These are phyloP conservation scores for Onygenales sp. DNA, from an alignment of 2,329 filamentous ascomycete species.

Conservation along the genomic window DNA sequence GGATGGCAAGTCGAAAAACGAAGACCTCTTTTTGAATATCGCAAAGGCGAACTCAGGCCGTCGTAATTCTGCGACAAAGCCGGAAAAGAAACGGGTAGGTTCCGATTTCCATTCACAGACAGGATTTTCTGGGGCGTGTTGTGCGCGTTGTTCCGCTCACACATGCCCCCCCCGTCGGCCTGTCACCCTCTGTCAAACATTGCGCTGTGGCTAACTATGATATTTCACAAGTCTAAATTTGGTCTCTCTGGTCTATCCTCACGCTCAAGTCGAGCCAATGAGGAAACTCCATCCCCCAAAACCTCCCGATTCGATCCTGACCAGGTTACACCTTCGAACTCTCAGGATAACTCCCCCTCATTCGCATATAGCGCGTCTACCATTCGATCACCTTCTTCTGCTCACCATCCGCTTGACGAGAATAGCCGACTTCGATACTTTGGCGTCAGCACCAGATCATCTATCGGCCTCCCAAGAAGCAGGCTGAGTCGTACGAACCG, in stretches of 20 bases:
- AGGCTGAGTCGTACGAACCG: constrained; percentile 27
- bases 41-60: constrained; percentile 31
- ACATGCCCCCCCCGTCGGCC: neutral
- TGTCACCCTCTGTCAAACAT: neutral
- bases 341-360: constrained; percentile 23
- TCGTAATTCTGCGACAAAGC: constrained; percentile 27
- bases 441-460: constrained; percentile 25
- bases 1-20: constrained; percentile 29
- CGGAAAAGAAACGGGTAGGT: constrained; percentile 22
- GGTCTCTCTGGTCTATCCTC: constrained; percentile 29
- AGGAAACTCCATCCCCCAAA: constrained; percentile 29
- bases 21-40: constrained; percentile 40
- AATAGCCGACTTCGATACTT: constrained; percentile 25
- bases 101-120: neutral
- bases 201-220: constrained; percentile 12
- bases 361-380: constrained; percentile 18
- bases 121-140: neutral
- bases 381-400: constrained; percentile 22
- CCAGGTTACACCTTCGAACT: constrained; percentile 25
- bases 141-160: neutral
- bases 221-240: constrained; percentile 23
- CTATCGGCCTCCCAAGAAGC: constrained; percentile 26
- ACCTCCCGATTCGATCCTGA: constrained; percentile 21
- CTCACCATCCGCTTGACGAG: constrained; percentile 33
- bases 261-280: constrained; percentile 20